A percentile compares a stretch with the other conserved stretches of the same genome.
phyloP scores from a whole-genome alignment of 805 yeast genomes.

The Torulaspora gathmanii region DNA sequence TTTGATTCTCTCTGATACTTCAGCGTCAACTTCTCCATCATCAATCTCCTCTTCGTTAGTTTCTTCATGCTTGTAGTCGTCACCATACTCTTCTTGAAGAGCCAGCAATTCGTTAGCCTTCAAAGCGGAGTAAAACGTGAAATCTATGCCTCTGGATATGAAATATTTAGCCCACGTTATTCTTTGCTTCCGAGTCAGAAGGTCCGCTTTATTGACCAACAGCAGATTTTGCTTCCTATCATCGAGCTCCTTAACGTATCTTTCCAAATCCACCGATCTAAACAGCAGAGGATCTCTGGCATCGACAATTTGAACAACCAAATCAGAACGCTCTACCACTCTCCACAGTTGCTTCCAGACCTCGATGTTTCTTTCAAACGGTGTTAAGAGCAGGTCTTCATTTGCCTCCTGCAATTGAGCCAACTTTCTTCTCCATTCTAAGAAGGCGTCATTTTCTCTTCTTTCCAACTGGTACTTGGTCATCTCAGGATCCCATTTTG shows the following conservation, averaged over 20 bases:
- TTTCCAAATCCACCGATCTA: conserved; percentile 82
- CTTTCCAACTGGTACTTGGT: conserved; percentile 75
- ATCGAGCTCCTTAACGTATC: conserved; percentile 72
- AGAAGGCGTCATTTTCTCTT: conserved; percentile 82
- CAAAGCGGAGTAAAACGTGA: conserved; percentile 89
- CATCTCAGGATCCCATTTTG: conserved; percentile 71
- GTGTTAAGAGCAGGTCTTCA: conserved; percentile 77
- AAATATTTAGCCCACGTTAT: conserved; percentile 84
- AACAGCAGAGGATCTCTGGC: conserved; percentile 91
- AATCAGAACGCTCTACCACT: conserved; percentile 90
- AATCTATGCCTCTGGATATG: conserved; percentile 59
- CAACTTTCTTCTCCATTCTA: conserved; percentile 89
- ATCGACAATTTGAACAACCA: conserved; percentile 95
- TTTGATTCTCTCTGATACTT: conserved; percentile 47
- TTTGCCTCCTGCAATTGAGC: conserved; percentile 80
- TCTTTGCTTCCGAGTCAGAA: conserved; percentile 73
- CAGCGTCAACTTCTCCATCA: conserved; percentile 34
- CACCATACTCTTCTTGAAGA: conserved; percentile 44
- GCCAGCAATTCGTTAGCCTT: conserved; percentile 74
- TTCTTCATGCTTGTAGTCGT: conserved; percentile 32
- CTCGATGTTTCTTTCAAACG: conserved; percentile 94
- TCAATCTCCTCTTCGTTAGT: conserved; percentile 29
- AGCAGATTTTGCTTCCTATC: conserved; percentile 73
- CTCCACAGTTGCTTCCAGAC: conserved; percentile 99
- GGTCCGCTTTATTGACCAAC: conserved; percentile 90